A percentile compares a stretch with the other conserved stretches of the same genome.
These are phyloP conservation scores for Termitomyces bulborhizus DNA, from an alignment of 768 basidiomycete species.

Conservation along the genomic window DNA sequence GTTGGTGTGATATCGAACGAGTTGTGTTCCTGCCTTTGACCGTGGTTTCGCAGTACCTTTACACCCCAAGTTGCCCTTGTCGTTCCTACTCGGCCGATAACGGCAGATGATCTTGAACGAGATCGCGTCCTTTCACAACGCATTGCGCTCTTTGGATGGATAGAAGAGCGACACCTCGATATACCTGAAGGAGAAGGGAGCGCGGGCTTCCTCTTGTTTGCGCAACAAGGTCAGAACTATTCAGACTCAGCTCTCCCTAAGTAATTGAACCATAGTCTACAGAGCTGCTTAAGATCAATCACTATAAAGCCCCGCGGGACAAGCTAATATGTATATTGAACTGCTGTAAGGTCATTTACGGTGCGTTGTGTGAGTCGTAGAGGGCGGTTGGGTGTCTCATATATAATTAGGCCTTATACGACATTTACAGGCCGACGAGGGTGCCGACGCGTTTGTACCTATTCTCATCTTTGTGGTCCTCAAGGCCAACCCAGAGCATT, in stretches of 20 bases:
- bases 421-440: constrained; percentile 77
- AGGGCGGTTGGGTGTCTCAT: background rate
- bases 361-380: constrained; percentile 37
- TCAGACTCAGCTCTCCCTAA: background rate
- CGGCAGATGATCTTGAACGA: constrained; percentile 93
- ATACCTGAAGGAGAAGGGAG: constrained; percentile 71
- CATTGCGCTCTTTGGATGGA: constrained; percentile 87
- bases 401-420: constrained; percentile 69
- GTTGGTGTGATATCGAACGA: constrained; percentile 40
- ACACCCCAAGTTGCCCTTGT: constrained; percentile 74
- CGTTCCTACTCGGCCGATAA: constrained; percentile 68
- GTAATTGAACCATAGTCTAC: constrained; percentile 1
- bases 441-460: constrained; percentile 93
- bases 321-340: constrained; percentile 97
- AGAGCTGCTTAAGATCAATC: constrained; percentile 96
- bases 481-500: constrained; percentile 88
- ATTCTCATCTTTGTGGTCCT: constrained; percentile 92
- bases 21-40: background rate
- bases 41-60: constrained; percentile 61
- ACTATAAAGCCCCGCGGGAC: constrained; percentile 98
- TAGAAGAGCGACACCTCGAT: constrained; percentile 86
- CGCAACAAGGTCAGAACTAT: constrained; percentile 63
- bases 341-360: constrained; percentile 98
- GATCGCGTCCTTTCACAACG: constrained; percentile 89
- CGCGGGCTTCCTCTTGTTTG: constrained; percentile 83